Evolutionary conservation across 306 rosid genomes (phyloP), one percentile per base, ranked within the genome.

Genomic region (Fragaria nilgerrensis): DNA sequence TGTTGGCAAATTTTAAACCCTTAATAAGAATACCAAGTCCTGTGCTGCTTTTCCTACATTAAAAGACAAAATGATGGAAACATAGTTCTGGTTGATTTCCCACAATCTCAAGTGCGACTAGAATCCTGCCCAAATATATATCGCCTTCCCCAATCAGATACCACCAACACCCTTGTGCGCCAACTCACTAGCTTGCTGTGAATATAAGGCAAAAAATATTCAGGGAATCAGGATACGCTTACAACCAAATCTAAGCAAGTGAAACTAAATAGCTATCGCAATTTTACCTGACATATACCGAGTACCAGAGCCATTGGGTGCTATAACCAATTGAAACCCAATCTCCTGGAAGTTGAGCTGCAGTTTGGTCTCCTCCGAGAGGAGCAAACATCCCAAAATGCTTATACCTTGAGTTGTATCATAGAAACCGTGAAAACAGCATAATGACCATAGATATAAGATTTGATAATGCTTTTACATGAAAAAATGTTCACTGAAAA

Each of bases 311-410:
- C 98, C 98, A 91, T 78, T 93, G 93, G 12, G 82, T 78, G 82
- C 96, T 87, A 2, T 84, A 93, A 44, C 96, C 95, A 67, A 86
- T 88, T 70, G 95, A 93, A 78, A 89, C 80, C 95, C 98, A 91
- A 73, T 91, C 97, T 83, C 98, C 95, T 2, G 98, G 98, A 64
- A 93, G 89, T 78, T 89, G 89, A 48, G 92, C 90, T n/a, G 95
- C 92, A 17, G 98, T 78, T 83, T 89, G 91, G 62, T 93, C 95
- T 84, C 96, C 98, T 43, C 98, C 98, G n/a, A 93, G 79, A 44
- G 98, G 97, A 45, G 95, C 97, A 83, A 93, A 93, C 81, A 89
- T 94, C 82, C 93, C 96, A 3, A 93, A 82, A 82, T 93, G 96
- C 85, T 82, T 93, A 67, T 91, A 89, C 90, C 98, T 93, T 81